Evolutionary conservation across 1,284 basidiomycete species (phyloP).

Genomic region (Mycena citricolor): DNA sequence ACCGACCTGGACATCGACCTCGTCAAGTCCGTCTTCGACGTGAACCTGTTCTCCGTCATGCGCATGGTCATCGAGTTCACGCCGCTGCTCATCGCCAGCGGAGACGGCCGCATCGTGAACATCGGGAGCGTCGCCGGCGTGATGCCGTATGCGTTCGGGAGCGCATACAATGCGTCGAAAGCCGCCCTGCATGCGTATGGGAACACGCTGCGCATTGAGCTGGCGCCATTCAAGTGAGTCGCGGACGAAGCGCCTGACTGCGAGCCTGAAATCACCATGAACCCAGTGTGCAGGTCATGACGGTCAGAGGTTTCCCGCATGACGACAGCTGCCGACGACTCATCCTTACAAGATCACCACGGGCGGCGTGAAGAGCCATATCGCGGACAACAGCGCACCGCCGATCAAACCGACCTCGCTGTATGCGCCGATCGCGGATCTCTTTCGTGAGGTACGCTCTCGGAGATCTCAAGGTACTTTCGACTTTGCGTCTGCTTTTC

Average conservation of each 20-base stretch:
- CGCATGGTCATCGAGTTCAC: constrained; percentile 30
- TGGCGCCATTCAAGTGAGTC: constrained; percentile 29
- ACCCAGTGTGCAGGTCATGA: constrained; percentile 33
- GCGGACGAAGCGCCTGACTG: not conserved
- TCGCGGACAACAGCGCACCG: constrained; percentile 19
- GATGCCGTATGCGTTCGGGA: constrained; percentile 29
- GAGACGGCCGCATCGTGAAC: constrained; percentile 27
- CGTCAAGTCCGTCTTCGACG: constrained; percentile 26
- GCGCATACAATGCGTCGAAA: constrained; percentile 30
- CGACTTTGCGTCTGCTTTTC: not conserved
- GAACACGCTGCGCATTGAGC: constrained; percentile 32
- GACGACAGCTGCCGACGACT: not conserved
- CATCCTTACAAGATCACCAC: constrained; percentile 26
- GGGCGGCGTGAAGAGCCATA: constrained; percentile 32
- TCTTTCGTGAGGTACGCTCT: constrained; percentile 16
- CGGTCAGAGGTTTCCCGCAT: constrained; percentile 19
- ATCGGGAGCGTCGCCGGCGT: constrained; percentile 28
- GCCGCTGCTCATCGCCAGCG: constrained; percentile 28
- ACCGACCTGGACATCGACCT: constrained; percentile 26
- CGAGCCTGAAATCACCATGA: not conserved
- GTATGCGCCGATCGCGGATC: constrained; percentile 30
- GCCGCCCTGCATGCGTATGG: constrained; percentile 30
- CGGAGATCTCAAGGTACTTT: constrained; percentile 24
- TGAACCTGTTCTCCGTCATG: constrained; percentile 31
- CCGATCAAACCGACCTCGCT: constrained; percentile 27